Conservation (phyloP, 345 rosid species). For the Populus euphratica region DNA sequence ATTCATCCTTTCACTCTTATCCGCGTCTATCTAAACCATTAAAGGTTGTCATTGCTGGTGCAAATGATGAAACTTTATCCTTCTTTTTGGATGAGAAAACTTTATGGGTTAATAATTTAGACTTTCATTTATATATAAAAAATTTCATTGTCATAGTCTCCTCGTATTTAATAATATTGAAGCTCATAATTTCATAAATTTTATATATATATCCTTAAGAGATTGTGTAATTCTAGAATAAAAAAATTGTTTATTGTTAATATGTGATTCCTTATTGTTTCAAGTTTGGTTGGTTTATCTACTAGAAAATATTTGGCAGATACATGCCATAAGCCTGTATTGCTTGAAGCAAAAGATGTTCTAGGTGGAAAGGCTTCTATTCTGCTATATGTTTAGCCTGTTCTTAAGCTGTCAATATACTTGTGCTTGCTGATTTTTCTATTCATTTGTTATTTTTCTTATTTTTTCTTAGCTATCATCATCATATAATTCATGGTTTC, state of each 20-base stretch:
- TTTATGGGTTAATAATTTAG: neutral
- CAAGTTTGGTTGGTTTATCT: slow-evolving; percentile 95
- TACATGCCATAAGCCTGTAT: slow-evolving; percentile 83
- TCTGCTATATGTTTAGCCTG: neutral
- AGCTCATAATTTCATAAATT: neutral
- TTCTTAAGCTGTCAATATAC: neutral
- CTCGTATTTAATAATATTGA: neutral
- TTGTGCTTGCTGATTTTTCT: neutral
- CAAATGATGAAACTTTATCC: slow-evolving; percentile 42
- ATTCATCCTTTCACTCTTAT: slow-evolving; percentile 62
- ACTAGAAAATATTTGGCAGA: slow-evolving; percentile 91
- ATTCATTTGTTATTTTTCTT: neutral
- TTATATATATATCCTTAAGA: neutral
- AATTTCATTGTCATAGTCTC: too few relatives aligned
- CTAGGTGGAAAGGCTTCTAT: slow-evolving; percentile 88
- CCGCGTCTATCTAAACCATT: slow-evolving; percentile 68
- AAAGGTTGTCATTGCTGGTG: slow-evolving; percentile 85
- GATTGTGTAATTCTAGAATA: neutral
- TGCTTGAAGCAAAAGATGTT: slow-evolving; percentile 88
- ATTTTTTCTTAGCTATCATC: neutral
- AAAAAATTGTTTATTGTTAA: too few relatives aligned
- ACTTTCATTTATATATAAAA: neutral
- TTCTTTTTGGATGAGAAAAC: neutral
- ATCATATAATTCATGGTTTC: neutral
- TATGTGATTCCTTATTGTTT: slow-evolving; percentile 7